Conservation (phyloP, 129 eudicot genomes). For the Centrapalus pauciflorus region DNA sequence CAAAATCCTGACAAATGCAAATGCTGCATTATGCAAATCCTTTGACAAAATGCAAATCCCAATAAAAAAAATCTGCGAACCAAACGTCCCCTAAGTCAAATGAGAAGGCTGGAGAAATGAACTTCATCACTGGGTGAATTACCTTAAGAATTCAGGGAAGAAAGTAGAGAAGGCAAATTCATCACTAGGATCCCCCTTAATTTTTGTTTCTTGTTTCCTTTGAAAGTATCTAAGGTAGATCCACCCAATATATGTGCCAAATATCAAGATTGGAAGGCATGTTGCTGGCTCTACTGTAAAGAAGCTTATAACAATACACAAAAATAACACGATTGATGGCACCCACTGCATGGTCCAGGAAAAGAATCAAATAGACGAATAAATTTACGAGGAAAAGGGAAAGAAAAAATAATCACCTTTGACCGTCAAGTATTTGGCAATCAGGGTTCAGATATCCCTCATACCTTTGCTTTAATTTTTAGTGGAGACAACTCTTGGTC, state of each 20-base stretch:
- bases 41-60: no score
- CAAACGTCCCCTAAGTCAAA: no score
- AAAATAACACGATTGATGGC: slow-evolving; percentile 57
- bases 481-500: slow-evolving; percentile 67
- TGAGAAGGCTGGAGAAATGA: no score
- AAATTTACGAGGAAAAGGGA: not conserved
- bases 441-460: not conserved
- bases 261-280: slow-evolving; percentile 60
- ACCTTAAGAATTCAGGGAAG: slow-evolving; percentile 70
- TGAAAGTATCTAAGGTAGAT: slow-evolving; percentile 84
- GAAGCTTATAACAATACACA: slow-evolving; percentile 48
- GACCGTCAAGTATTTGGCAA: not conserved
- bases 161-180: slow-evolving; percentile 83
- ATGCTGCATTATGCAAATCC: no score
- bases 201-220: slow-evolving; percentile 62
- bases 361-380: not conserved
- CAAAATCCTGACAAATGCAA: no score
- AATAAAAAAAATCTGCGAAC: no score
- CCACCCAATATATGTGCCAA: slow-evolving; percentile 81
- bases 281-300: slow-evolving; percentile 56
- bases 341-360: slow-evolving; percentile 58
- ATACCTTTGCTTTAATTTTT: slow-evolving; percentile 65
- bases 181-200: slow-evolving; percentile 87
- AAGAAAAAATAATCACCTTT: not conserved
- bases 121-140: slow-evolving; percentile 8